These are phyloP conservation scores for Ceraceosorus guamensis DNA, from an alignment of 1,284 basidiomycete species.

Conservation along the genomic window DNA sequence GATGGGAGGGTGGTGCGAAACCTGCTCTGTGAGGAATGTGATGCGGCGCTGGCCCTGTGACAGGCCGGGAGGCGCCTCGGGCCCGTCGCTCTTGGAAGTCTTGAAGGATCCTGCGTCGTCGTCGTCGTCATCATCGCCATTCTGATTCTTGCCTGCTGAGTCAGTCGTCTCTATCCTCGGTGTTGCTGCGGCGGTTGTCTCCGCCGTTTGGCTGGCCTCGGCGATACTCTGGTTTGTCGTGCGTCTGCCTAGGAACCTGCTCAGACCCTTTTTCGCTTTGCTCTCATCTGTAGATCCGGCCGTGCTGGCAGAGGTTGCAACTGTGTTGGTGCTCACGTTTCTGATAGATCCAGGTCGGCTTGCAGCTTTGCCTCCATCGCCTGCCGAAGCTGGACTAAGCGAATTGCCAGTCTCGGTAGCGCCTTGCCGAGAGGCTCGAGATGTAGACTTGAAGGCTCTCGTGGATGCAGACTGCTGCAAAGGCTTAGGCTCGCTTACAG, in stretches of 20 bases:
- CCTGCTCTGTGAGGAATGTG: slow-evolving; percentile 49
- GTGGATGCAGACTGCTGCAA: neutral
- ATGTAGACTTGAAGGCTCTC: slow-evolving; percentile 9
- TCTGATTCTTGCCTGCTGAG: neutral
- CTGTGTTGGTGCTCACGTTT: slow-evolving; percentile 14
- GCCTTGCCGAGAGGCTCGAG: slow-evolving; percentile 18
- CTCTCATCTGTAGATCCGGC: neutral
- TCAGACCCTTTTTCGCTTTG: slow-evolving; percentile 18
- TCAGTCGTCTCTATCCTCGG: neutral
- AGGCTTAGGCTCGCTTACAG: slow-evolving; percentile 7
- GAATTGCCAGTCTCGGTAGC: neutral
- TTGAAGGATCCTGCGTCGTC: slow-evolving; percentile 16
- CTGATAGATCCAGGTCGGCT: slow-evolving; percentile 18
- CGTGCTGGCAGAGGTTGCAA: slow-evolving; percentile 6
- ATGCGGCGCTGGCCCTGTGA: slow-evolving; percentile 19
- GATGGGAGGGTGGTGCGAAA: slow-evolving; percentile 93
- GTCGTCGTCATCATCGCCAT: slow-evolving; percentile 5
- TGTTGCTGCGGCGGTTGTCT: neutral
- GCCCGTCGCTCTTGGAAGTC: slow-evolving; percentile 8
- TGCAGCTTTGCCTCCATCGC: slow-evolving; percentile 1
- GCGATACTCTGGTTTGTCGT: too few relatives aligned
- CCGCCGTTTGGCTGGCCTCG: neutral
- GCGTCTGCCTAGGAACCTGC: slow-evolving; percentile 15
- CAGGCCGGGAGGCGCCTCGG: slow-evolving; percentile 1
- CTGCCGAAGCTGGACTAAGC: neutral